These are phyloP conservation scores for Trichoderma breve DNA, from an alignment of 2,329 filamentous ascomycete species.

Conservation along the genomic window DNA sequence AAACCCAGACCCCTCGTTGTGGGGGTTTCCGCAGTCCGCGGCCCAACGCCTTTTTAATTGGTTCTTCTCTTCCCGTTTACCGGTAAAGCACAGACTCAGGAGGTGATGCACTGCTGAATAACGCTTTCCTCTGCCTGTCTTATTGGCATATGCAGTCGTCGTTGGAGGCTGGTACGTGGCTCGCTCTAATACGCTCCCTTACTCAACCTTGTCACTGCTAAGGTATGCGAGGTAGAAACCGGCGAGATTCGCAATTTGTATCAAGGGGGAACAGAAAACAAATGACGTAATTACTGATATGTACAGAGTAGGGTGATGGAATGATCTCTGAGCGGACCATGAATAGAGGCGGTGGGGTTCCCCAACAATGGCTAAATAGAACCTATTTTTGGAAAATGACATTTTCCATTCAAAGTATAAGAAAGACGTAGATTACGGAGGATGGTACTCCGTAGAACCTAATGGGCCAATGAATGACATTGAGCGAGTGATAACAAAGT, in stretches of 20 bases:
- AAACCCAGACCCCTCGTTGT: not conserved
- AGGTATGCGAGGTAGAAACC: not conserved
- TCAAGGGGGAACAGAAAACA: not conserved
- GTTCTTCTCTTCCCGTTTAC: not conserved
- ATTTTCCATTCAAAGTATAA: not conserved
- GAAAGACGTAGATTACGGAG: not conserved
- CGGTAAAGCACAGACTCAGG: not conserved
- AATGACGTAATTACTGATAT: not conserved
- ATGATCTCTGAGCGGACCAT: not conserved
- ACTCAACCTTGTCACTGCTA: not conserved
- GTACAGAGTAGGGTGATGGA: not conserved
- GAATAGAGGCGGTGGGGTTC: not conserved
- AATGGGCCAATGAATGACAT: not conserved
- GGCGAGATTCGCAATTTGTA: not conserved
- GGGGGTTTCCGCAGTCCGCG: not conserved
- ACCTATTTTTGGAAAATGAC: not conserved
- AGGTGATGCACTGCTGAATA: not conserved
- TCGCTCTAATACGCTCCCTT: not conserved
- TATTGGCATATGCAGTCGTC: slow-evolving; percentile 4
- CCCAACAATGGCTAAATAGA: not conserved
- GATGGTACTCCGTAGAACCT: not conserved
- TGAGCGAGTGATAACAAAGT: not conserved
- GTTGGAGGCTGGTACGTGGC: not conserved
- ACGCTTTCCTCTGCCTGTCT: not conserved
- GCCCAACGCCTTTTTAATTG: not conserved